Evolutionary conservation across 805 yeast species (phyloP).

Genomic region (Cyberlindnera amylophila): DNA sequence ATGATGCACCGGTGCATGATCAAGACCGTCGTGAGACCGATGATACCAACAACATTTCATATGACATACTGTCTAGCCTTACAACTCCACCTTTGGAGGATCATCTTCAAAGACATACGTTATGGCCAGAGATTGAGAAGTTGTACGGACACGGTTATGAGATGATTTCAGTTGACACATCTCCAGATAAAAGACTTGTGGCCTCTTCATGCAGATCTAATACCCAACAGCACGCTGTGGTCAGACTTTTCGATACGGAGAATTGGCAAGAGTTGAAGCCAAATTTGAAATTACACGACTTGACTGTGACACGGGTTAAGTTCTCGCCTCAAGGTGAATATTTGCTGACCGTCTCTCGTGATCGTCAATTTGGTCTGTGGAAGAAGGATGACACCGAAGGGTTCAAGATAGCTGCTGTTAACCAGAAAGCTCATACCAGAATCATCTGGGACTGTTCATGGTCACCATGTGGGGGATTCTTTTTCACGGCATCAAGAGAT

Average conservation of each 20-base stretch:
- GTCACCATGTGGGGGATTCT: conserved; percentile 57
- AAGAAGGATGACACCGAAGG: conserved; percentile 36
- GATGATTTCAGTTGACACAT: conserved; percentile 70
- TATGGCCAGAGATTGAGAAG: conserved; percentile 95
- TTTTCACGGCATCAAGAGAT: conserved; percentile 87
- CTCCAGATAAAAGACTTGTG: conserved; percentile 56
- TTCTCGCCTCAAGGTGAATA: conserved; percentile 68
- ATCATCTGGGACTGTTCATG: conserved; percentile 96
- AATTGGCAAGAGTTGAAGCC: conserved; percentile 62
- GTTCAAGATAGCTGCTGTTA: conserved; percentile 36
- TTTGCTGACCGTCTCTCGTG: conserved; percentile 80
- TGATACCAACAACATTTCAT: conserved; percentile 37
- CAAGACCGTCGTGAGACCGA: conserved; percentile 31
- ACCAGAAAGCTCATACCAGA: conserved; percentile 80
- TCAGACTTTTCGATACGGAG: conserved; percentile 64
- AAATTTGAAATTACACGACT: conserved; percentile 60
- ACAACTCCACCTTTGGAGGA: conserved; percentile 80
- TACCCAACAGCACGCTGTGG: conserved; percentile 76
- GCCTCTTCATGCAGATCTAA: conserved; percentile 95
- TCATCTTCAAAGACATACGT: conserved; percentile 81
- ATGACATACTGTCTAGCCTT: conserved; percentile 44
- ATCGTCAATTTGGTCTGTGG: conserved; percentile 83
- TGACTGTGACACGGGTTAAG: conserved; percentile 80
- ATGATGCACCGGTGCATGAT: conserved; percentile 24
- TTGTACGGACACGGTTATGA: conserved; percentile 98